Base-by-base conservation (phyloP, 768 basidiomycete genomes). In the Boletus pseudo-olivaceus region DNA sequence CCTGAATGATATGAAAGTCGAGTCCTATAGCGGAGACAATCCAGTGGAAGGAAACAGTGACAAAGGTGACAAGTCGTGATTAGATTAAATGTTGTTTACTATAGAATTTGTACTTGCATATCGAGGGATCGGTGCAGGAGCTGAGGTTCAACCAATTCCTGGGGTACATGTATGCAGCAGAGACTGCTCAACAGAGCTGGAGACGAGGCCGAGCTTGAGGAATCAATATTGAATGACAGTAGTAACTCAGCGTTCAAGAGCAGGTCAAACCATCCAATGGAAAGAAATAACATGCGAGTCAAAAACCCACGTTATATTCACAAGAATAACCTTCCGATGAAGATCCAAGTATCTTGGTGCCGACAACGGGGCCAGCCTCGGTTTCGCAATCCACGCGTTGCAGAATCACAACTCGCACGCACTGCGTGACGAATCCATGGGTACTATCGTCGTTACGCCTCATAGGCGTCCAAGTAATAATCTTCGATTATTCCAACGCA, bases 1-100 rank as follows among this genome's bases (percentile, higher is more conserved):
- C 5, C 69, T 99, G 66, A 93, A 93, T 62, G 91, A 93, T 62
- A 93, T 93, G 68, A 84, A 85, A 62, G 87, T 93, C 1, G 90
- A 93, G 62, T 59, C 56, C 9, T 71, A 69, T 38, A 55, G 43
- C 8, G 62, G 17, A 29, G 64, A 58, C 30, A 41, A 57, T 29
- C 45, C 50, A 42, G 49, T 40, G 29, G 55, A 54, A 46, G 45
- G 19, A 2, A 10, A 46, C 11, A 29, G 10, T 20, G 33, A 41
- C 40, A n/a, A 33, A 35, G 35, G 17, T 10, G 53, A 47, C 3
- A 38, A 42, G 34, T 53, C 41, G 9, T 60, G 38, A 57, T 29
- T 33, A 48, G 38, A 57, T 29, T 33, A 48, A 48, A 49, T 15
- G 17, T 20, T 8, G 17, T 51, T 41, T 46, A 15, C 19, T 23